Evolutionary conservation across 177 flowering plant genomes (phyloP), one percentile per base, ranked within the genome.

Genomic region (Vitis hybrid): DNA sequence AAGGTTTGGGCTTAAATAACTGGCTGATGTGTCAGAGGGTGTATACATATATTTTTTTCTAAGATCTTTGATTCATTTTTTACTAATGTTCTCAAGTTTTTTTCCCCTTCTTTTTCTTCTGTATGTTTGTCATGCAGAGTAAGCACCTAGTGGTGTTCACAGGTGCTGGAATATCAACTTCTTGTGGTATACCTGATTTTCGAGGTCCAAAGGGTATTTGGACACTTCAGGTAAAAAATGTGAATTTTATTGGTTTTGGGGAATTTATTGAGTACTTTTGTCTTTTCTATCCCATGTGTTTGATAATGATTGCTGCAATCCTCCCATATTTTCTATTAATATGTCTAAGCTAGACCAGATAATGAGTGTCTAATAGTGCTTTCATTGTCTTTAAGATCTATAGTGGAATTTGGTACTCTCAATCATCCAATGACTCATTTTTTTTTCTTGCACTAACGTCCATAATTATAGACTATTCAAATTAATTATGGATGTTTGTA

Each of bases 181-280:
- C 99, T 72, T 93, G 96, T 82, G 99, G 99, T 30, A 95, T 95
- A 81, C 99, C 99, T 81, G 99, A 95, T 81, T 95, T 95, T 80
- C 93, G 99, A 52, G 99, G 99, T 48, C 99, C 99, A 21, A 93
- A 93, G 69, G 99, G 99, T 67, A 89, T 95, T 64, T 95, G 99
- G 99, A 95, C 99, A 15, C 89, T 95, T 72, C 98, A 95, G 96
- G 99, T 93, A 72, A 76, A 30, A 4, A 30, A 11, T n/a, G 39
- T 69, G 5, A 39, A 11, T 11, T 62, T 21, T 17, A 26, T 67
- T 15, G 30, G 32, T 30, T 26, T 15, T 23, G 19, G 48, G 21
- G n/a, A 23, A 18, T 49, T 17, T 60, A 10, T 4, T 60, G 50
- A 50, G 13, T 6, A 1, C 45, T 34, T 34, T 64, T 30, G 48